Evolutionary conservation across 345 rosid species (phyloP).

Genomic region (Orychophragmus violaceus): DNA sequence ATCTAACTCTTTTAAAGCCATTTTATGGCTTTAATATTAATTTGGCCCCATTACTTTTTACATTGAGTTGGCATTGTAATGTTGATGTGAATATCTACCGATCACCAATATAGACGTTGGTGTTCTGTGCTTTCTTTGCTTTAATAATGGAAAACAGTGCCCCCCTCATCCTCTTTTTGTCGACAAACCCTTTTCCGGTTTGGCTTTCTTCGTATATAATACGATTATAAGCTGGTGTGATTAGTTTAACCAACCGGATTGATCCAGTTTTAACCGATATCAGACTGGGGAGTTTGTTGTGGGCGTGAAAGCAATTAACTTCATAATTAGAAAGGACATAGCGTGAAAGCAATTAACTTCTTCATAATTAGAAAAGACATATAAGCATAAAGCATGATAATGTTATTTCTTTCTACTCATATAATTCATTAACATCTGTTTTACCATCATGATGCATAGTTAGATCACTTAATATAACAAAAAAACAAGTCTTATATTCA

Average conservation of each 20-base stretch:
- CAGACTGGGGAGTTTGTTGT: no score
- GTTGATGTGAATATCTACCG: constrained; percentile 22
- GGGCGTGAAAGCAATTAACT: no score
- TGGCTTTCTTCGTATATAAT: neutral
- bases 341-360: neutral
- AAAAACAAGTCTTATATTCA: neutral
- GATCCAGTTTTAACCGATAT: neutral
- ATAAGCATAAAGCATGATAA: constrained; percentile 6
- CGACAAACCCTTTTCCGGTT: constrained; percentile 2
- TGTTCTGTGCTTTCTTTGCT: constrained; percentile 16
- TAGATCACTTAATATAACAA: neutral
- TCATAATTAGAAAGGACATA: no score
- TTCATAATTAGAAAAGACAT: constrained; percentile 1
- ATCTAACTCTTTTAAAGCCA: no score
- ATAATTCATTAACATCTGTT: neutral
- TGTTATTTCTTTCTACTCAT: neutral
- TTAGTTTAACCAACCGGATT: constrained; percentile 1
- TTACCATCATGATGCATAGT: constrained; percentile 7
- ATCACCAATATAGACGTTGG: constrained; percentile 15
- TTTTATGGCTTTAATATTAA: no score
- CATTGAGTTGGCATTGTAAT: no score
- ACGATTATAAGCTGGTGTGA: neutral
- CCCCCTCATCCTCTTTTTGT: constrained; percentile 23
- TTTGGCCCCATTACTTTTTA: no score
- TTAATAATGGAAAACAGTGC: constrained; percentile 6